Conservation (phyloP, 345 rosid genomes). For the Hibiscus mutabilis region DNA sequence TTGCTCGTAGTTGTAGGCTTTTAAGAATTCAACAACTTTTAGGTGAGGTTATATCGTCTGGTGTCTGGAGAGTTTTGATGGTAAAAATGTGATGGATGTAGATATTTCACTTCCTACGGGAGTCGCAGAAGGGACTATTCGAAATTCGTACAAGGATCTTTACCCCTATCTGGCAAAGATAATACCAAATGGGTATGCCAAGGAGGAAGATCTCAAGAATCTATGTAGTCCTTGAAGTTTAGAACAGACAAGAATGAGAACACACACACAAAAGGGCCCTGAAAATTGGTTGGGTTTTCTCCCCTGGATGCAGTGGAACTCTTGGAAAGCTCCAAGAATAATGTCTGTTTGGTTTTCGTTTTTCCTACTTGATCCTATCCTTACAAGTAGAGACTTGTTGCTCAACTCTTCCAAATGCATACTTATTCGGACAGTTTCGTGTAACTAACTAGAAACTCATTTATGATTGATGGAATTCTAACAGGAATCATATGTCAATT, state of each 20-base stretch:
- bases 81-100: constrained; percentile 29
- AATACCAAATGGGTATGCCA: constrained; percentile 89
- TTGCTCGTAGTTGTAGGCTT: too few species aligned
- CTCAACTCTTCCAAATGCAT: too few species aligned
- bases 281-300: background rate
- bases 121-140: constrained; percentile 96
- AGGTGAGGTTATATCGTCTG: too few species aligned
- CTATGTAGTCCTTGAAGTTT: constrained; percentile 67
- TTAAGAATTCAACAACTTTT: too few species aligned
- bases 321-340: background rate
- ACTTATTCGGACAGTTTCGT: too few species aligned
- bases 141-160: constrained; percentile 94
- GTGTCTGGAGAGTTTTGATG: background rate
- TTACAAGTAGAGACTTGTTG: background rate
- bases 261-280: background rate
- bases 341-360: background rate
- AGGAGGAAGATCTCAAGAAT: constrained; percentile 80
- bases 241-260: too few species aligned
- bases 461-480: too few species aligned
- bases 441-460: too few species aligned
- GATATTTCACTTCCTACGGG: constrained; percentile 89
- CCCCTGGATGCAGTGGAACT: too few species aligned
- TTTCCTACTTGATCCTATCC: too few species aligned
- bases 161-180: constrained; percentile 82
- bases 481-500: too few species aligned